These are phyloP conservation scores for Teratosphaeria gauchensis DNA, from an alignment of 2,329 filamentous ascomycete species.

Conservation along the genomic window DNA sequence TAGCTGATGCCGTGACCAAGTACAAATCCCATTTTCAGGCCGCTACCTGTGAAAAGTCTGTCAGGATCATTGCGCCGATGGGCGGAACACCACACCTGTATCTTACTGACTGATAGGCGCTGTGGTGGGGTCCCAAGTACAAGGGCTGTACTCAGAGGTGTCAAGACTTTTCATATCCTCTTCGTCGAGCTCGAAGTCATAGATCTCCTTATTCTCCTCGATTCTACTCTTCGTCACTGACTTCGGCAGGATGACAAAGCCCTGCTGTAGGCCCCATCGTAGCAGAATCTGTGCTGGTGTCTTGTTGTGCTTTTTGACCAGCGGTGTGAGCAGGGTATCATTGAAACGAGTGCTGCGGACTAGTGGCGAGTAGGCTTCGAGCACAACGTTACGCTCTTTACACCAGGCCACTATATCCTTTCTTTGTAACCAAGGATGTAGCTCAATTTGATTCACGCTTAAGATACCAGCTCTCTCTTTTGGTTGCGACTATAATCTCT, in stretches of 20 bases:
- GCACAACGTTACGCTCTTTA: conserved; percentile 39
- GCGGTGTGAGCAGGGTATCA: conserved; percentile 41
- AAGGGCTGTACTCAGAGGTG: conserved; percentile 47
- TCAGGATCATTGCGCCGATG: not conserved
- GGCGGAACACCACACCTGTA: not conserved
- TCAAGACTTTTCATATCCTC: conserved; percentile 50
- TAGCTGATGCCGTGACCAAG: not conserved
- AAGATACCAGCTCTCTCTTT: not conserved
- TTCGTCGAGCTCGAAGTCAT: conserved; percentile 49
- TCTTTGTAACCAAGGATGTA: conserved; percentile 82
- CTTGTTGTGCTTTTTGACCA: conserved; percentile 50
- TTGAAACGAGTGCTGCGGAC: conserved; percentile 39
- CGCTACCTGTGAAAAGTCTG: not conserved
- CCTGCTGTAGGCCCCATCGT: conserved; percentile 53
- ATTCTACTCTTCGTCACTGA: conserved; percentile 52
- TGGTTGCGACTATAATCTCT: not conserved
- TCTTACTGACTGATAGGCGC: conserved; percentile 14
- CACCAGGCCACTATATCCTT: conserved; percentile 74
- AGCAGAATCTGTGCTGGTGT: conserved; percentile 49
- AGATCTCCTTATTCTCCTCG: conserved; percentile 50
- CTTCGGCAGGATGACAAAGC: conserved; percentile 50
- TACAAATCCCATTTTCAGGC: not conserved
- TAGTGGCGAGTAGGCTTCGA: conserved; percentile 38
- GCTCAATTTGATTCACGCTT: conserved; percentile 77
- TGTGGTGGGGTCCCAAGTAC: conserved; percentile 37